Conservation (phyloP, 768 basidiomycete genomes). For the Tephrocybe sp. region DNA sequence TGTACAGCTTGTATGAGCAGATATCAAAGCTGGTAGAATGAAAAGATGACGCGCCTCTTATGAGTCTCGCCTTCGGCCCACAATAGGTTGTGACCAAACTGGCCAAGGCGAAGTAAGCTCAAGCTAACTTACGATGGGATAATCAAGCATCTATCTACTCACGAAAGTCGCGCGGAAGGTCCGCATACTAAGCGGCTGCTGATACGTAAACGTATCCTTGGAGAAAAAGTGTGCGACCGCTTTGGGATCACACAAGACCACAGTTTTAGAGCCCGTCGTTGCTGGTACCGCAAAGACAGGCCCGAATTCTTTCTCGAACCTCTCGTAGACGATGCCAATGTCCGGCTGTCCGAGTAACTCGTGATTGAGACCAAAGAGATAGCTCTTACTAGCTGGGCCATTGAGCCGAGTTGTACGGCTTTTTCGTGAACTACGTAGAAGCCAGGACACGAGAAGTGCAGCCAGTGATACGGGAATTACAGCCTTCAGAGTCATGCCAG, state of each 20-base stretch:
- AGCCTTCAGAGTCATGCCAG: neutral
- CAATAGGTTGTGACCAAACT: slow-evolving; percentile 37
- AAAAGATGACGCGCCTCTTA: slow-evolving; percentile 28
- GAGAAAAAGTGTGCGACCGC: slow-evolving; percentile 22
- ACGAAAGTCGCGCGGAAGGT: neutral
- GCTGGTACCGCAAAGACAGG: slow-evolving; percentile 20
- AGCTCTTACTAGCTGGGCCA: slow-evolving; percentile 10
- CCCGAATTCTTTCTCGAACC: slow-evolving; percentile 26
- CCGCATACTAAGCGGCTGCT: slow-evolving; percentile 22
- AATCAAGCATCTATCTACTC: too few species aligned
- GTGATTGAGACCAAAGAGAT: slow-evolving; percentile 7
- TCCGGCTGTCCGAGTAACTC: slow-evolving; percentile 9
- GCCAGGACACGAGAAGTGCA: neutral
- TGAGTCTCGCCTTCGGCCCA: slow-evolving; percentile 44
- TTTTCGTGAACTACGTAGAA: neutral
- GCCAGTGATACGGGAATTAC: neutral
- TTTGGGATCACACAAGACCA: slow-evolving; percentile 27
- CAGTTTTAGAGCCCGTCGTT: slow-evolving; percentile 17
- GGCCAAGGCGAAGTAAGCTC: neutral
- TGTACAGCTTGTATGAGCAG: neutral
- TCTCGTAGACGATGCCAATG: slow-evolving; percentile 20
- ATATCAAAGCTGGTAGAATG: too few species aligned
- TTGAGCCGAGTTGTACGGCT: slow-evolving; percentile 7
- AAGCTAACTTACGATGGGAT: too few species aligned
- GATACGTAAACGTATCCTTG: slow-evolving; percentile 27